Evolutionary conservation across 768 basidiomycete genomes (phyloP).

Genomic region (Podaxis sp.): DNA sequence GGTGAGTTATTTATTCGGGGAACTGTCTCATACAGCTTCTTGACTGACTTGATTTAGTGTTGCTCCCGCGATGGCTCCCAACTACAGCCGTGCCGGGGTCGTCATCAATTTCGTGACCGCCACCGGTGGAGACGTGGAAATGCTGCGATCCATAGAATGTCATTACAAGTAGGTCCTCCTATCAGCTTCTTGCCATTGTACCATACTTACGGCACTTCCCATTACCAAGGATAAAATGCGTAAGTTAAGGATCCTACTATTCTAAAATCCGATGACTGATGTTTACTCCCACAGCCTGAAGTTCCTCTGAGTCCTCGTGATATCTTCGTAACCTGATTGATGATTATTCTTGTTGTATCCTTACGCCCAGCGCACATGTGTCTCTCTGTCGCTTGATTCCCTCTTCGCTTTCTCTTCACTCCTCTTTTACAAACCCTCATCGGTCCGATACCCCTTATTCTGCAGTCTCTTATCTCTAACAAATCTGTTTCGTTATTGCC

Average conservation of each 20-base stretch:
- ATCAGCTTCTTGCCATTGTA: background rate
- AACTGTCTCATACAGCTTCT: background rate
- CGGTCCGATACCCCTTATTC: slow-evolving; percentile 74
- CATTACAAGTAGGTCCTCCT: slow-evolving; percentile 77
- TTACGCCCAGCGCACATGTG: slow-evolving; percentile 44
- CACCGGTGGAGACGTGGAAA: slow-evolving; percentile 96
- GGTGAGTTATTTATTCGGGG: slow-evolving; percentile 46
- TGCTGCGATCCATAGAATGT: slow-evolving; percentile 97
- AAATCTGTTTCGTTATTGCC: slow-evolving; percentile 49
- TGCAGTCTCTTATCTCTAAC: slow-evolving; percentile 34
- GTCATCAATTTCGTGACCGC: slow-evolving; percentile 97
- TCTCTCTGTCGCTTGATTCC: slow-evolving; percentile 34
- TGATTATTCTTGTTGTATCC: slow-evolving; percentile 72
- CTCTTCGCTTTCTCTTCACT: slow-evolving; percentile 36
- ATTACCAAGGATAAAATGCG: slow-evolving; percentile 78
- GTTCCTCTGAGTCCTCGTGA: slow-evolving; percentile 90
- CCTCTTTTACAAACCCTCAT: slow-evolving; percentile 47
- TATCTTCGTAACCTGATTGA: slow-evolving; percentile 60
- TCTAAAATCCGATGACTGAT: slow-evolving; percentile 19
- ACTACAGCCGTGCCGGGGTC: slow-evolving; percentile 85
- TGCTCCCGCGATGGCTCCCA: slow-evolving; percentile 83
- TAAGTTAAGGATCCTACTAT: slow-evolving; percentile 37
- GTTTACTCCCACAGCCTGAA: slow-evolving; percentile 62
- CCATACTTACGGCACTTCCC: slow-evolving; percentile 6
- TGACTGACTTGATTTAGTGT: slow-evolving; percentile 48